Evolutionary conservation across 2,329 filamentous ascomycete species (phyloP).

Genomic region (Fusarium verrucosum): DNA sequence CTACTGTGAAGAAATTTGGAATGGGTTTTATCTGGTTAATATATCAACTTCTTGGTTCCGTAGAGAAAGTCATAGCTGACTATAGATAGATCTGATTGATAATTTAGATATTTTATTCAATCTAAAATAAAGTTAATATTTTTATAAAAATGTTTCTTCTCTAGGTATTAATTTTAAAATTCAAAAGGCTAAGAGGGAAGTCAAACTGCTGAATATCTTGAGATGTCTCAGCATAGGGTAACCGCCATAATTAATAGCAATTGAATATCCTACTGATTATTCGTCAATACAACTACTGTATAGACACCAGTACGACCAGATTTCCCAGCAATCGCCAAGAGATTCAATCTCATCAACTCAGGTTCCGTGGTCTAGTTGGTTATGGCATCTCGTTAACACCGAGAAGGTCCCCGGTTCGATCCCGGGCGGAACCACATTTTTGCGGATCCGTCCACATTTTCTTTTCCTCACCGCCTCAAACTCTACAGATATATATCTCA

Average conservation of each 20-base stretch:
- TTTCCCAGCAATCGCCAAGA: not conserved
- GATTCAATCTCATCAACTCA: not conserved
- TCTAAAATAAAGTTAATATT: no score
- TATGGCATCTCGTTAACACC: conserved; percentile 40
- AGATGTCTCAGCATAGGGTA: not conserved
- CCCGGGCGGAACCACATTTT: conserved; percentile 38
- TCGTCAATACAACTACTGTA: no score
- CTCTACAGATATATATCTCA: not conserved
- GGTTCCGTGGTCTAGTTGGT: conserved; percentile 41
- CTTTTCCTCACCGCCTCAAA: not conserved
- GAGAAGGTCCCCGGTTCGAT: conserved; percentile 39
- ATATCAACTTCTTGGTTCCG: no score
- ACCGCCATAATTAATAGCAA: no score
- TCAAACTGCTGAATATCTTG: not conserved
- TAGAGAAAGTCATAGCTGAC: no score
- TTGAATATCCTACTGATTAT: no score
- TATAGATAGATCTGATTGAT: no score
- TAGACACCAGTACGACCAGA: fast-evolving
- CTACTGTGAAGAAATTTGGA: no score
- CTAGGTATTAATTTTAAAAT: not conserved
- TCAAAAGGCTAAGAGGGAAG: not conserved
- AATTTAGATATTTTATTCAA: no score
- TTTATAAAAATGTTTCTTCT: not conserved
- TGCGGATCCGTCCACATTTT: not conserved
- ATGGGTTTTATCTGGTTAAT: no score